Evolutionary conservation across 2,329 filamentous ascomycete genomes (phyloP).

Genomic region (Neofusicoccum umdonicola): DNA sequence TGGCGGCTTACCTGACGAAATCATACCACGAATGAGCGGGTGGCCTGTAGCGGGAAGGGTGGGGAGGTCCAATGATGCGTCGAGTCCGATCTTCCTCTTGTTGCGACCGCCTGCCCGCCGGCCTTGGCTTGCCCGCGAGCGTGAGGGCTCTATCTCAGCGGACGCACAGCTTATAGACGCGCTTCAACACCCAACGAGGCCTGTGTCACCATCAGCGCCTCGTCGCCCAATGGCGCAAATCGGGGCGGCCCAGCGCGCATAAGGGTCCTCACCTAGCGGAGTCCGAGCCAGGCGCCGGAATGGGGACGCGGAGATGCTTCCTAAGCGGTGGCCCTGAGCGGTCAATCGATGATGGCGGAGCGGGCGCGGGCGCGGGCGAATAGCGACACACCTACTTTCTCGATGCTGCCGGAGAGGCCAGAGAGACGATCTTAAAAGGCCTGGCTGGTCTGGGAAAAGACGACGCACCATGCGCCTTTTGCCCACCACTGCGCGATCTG

Average conservation of each 20-base stretch:
- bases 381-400: neutral
- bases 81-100: neutral
- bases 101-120: slow-evolving; percentile 6
- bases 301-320: slow-evolving; percentile 14
- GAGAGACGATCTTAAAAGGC: slow-evolving; percentile 4
- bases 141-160: neutral
- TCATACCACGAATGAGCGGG: slow-evolving; percentile 1
- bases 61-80: neutral
- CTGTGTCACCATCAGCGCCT: slow-evolving; percentile 9
- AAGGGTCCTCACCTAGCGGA: slow-evolving; percentile 13
- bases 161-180: neutral
- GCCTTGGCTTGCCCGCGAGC: neutral
- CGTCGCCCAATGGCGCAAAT: slow-evolving; percentile 5
- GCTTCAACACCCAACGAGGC: neutral
- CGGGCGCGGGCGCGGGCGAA: neutral
- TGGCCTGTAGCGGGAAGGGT: neutral
- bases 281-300: slow-evolving; percentile 1
- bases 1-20: slow-evolving; percentile 7
- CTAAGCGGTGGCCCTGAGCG: slow-evolving; percentile 4
- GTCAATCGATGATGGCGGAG: neutral
- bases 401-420: neutral
- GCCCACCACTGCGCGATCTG: neutral
- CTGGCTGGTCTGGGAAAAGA: neutral
- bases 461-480: neutral
- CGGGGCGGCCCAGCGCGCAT: slow-evolving; percentile 7